Conservation (phyloP, 257 asterid genomes). For the Nicotiana tabacum region DNA sequence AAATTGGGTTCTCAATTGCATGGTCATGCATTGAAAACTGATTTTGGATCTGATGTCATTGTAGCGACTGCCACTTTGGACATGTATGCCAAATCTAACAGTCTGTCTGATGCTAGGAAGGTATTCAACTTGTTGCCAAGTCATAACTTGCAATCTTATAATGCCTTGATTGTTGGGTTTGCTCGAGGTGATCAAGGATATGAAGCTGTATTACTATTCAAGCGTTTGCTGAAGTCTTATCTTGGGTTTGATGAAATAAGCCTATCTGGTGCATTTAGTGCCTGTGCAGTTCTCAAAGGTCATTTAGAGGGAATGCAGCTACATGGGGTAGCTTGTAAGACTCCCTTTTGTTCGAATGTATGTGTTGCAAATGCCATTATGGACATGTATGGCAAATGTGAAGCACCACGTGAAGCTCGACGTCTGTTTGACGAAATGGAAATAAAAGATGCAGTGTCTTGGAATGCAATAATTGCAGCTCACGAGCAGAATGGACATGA, state of each 20-base stretch:
- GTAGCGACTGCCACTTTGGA: slow-evolving; percentile 84
- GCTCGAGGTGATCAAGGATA: slow-evolving; percentile 59
- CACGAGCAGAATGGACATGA: slow-evolving; percentile 64
- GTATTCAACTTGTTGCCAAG: slow-evolving; percentile 53
- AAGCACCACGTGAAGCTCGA: slow-evolving; percentile 56
- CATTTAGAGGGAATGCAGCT: slow-evolving; percentile 52
- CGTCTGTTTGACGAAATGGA: slow-evolving; percentile 59
- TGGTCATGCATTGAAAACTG: slow-evolving; percentile 61
- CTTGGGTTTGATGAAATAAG: slow-evolving; percentile 79
- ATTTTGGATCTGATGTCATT: slow-evolving; percentile 53
- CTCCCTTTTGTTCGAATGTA: slow-evolving; percentile 39
- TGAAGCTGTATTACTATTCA: slow-evolving; percentile 57
- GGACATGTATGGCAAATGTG: slow-evolving; percentile 89
- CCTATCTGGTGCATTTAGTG: slow-evolving; percentile 68
- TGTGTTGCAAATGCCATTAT: slow-evolving; percentile 77
- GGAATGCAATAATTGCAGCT: slow-evolving; percentile 85
- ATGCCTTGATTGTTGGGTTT: slow-evolving; percentile 71
- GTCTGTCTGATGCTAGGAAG: slow-evolving; percentile 45
- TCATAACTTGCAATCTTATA: slow-evolving; percentile 65
- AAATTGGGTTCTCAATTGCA: slow-evolving; percentile 70
- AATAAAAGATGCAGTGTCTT: slow-evolving; percentile 73
- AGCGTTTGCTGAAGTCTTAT: slow-evolving; percentile 39
- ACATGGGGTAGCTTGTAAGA: slow-evolving; percentile 66
- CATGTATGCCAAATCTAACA: slow-evolving; percentile 73
- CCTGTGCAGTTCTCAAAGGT: slow-evolving; percentile 62